Evolutionary conservation across 1,284 basidiomycete species (phyloP), one percentile per base, ranked within the genome.

Genomic region (Austroboletus olivaceoglutinosus): DNA sequence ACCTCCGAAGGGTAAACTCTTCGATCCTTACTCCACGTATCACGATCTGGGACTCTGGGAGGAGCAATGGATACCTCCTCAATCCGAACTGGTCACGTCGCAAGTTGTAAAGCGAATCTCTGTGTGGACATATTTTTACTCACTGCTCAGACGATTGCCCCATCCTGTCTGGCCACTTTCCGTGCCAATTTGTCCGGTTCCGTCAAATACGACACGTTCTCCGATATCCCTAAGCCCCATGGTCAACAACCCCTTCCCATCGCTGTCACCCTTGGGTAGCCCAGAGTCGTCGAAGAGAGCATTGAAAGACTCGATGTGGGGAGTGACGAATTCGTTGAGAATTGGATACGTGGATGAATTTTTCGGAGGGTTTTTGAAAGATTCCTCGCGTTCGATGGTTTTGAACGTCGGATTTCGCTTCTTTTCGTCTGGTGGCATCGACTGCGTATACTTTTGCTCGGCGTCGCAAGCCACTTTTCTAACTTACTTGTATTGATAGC

Each of bases 241-340:
- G 51, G 85, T 85, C 12, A 99, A 71, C 12, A 99, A 70, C 0
- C 97, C 97, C 22, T 78, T 79, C 4, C 87, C 89, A 47, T 91
- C 85, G 10, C 83, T 83, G 57, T 91, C 86, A 7, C 88, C 87
- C 42, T 73, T 68, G 63, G 81, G 85, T 55, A 86, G 67, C 7
- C 83, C 86, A 47, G 85, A 89, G 61, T 92, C 91, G 61, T 96
- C 91, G 65, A 97, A 93, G 29, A 99, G 80, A 12, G 93, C 88
- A 70, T 99, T 97, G 79, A 99, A 99, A 39, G 91, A 94, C 70
- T 98, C 91, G 56, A 99, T 83, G 68, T 98, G 95, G 11, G 97
- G 97, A 27, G 83, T 78, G 50, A 98, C 91, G 60, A 99, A 92
- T 71, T 97, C 92, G 61, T 96, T 93, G 50, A 99, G 79, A 50